Evolutionary conservation across 2,329 filamentous ascomycete species (phyloP).

Genomic region (Karstenula rhodostoma): DNA sequence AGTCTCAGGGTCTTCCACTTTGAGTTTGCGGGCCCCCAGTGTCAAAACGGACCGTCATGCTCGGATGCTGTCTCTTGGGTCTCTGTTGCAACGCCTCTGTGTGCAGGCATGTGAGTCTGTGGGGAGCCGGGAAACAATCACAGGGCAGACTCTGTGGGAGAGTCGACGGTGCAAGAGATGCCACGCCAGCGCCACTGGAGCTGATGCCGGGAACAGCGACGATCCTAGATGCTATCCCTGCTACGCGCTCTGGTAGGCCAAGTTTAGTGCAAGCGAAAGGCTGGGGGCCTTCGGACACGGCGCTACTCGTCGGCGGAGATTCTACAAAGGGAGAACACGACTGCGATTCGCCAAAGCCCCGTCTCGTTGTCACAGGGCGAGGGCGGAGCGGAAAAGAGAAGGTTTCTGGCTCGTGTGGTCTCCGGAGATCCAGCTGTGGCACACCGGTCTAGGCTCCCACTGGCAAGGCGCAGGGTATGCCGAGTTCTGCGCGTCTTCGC

Average conservation of each 20-base stretch:
- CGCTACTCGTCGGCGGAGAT: conserved; percentile 8
- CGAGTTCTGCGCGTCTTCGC: conserved; percentile 7
- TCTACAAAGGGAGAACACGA: conserved; percentile 12
- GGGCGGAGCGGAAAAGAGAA: conserved; percentile 11
- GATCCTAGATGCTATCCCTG: conserved; percentile 17
- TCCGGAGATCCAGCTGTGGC: conserved; percentile 20
- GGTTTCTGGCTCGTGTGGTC: conserved; percentile 8
- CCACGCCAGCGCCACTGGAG: conserved; percentile 22
- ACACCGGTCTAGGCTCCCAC: conserved; percentile 11
- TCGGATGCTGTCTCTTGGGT: background rate
- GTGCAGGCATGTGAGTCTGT: conserved; percentile 5
- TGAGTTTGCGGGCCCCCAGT: conserved; percentile 5
- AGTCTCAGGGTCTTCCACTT: conserved; percentile 11
- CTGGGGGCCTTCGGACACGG: conserved; percentile 8
- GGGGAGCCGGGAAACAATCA: conserved; percentile 20
- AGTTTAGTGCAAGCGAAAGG: background rate
- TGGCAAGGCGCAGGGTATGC: background rate
- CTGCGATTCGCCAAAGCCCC: conserved; percentile 23
- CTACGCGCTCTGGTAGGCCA: conserved; percentile 23
- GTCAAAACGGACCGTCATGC: background rate
- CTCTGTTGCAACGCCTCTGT: background rate
- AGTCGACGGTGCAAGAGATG: conserved; percentile 15
- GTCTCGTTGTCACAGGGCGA: conserved; percentile 21
- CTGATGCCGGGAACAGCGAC: conserved; percentile 24
- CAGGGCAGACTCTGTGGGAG: conserved; percentile 6